Conservation (phyloP, 768 basidiomycete species). For the Rubroboletus satanas region DNA sequence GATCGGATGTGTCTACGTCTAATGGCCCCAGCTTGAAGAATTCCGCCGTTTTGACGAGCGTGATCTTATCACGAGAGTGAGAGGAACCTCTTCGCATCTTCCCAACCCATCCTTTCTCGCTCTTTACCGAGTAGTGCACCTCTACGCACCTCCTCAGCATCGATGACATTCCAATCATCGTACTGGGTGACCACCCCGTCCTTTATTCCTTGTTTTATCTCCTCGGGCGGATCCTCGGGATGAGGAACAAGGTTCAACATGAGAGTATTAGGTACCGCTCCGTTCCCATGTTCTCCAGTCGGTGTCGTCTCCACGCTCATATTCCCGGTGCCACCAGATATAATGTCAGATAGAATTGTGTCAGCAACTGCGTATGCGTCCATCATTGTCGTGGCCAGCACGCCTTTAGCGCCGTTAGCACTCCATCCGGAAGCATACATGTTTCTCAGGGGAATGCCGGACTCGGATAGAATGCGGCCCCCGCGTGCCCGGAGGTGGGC, state of each 20-base stretch:
- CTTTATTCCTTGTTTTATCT: conserved; percentile 41
- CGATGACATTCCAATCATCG: conserved; percentile 69
- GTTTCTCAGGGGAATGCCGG: conserved; percentile 42
- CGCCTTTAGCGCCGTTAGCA: conserved; percentile 84
- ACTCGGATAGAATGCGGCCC: conserved; percentile 46
- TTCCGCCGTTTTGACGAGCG: background rate
- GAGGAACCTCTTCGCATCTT: conserved; percentile 42
- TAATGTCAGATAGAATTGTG: conserved; percentile 60
- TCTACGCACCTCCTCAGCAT: conserved; percentile 63
- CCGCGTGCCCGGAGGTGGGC: conserved; percentile 52
- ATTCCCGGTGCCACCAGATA: conserved; percentile 8
- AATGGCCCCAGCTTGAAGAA: background rate
- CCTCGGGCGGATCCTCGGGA: conserved; percentile 45
- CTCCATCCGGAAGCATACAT: conserved; percentile 97
- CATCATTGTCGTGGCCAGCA: conserved; percentile 91
- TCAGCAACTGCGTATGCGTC: conserved; percentile 81
- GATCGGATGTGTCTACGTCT: conserved; percentile 2
- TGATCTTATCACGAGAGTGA: conserved; percentile 8
- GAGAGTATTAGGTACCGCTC: conserved; percentile 5
- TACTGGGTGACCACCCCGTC: conserved; percentile 55
- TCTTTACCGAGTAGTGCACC: conserved; percentile 62
- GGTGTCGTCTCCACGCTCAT: conserved; percentile 16
- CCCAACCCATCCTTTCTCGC: conserved; percentile 74
- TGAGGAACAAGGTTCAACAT: conserved; percentile 37
- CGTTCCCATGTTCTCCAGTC: conserved; percentile 2